Base-by-base conservation (phyloP, 2,329 filamentous ascomycete genomes). In the Tolypocladium album region DNA sequence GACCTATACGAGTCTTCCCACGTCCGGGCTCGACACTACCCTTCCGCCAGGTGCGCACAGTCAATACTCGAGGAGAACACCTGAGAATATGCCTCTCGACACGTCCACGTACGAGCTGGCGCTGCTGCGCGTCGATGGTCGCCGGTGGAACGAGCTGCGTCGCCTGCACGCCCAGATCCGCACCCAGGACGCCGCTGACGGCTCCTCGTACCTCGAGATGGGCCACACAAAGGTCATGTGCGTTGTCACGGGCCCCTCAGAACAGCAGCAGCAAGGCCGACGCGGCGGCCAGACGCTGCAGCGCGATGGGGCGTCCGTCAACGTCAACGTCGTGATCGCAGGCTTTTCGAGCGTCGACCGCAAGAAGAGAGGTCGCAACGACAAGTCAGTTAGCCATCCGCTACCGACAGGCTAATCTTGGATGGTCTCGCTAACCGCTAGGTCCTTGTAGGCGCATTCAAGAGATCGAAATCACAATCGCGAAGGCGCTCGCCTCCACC, bases 161-260 rank as follows among this genome's bases (percentile, higher is more conserved):
- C 87, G 90, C 9, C 83, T 96, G 57, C 86, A 91, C 70, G 93
- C 89, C 56, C 90, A 95, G 75, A 92, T 99, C 70, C 89, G 88
- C 63, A 97, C 92, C 1, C 94, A 97, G 75, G 88, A 92, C 62
- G 88, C 92, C 57, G 92, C 92, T 59, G 94, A 97, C 68, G 94
- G 94, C 42, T 96, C 90, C 53, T 90, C 88, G 63, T 96, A 96
- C 75, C 85, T 97, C 61, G 91, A 96, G 72, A 96, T 96, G 88
- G 94, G 94, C 68, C 96, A 97, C 76, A 99, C 94, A 27, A 94
- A 96, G 72, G 88, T 99, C 67, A 90, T 97, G 76, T 97, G 93
- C 75, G 91, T 92, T 31, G 87, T 99, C 56, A 86, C 87, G 1
- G 94, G 94, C 0, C 94, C 94, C 0, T 85, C 84, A 43, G 94